phyloP scores from a whole-genome alignment of 148 eudicot genomes.

The Spergularia bocconei region DNA sequence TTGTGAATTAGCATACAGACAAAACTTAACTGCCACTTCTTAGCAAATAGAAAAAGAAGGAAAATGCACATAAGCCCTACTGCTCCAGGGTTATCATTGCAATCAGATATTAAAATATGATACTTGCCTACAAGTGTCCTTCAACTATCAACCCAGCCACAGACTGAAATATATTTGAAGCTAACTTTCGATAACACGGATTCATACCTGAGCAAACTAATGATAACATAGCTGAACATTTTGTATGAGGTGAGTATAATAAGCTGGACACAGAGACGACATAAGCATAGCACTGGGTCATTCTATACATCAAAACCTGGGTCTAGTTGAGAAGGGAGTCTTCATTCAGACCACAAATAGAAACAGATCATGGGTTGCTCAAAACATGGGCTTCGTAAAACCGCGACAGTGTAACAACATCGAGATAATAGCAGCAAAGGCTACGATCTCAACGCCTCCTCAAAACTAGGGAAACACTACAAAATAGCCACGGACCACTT shows the following conservation, averaged over 20 bases:
- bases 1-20: background rate
- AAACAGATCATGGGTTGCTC: background rate
- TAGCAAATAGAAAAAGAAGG: background rate
- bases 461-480: background rate
- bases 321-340: background rate
- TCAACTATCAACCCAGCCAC: background rate
- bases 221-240: background rate
- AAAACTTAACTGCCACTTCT: background rate
- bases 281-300: background rate
- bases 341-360: background rate
- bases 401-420: background rate
- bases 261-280: background rate
- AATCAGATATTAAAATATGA: slow-evolving; percentile 3
- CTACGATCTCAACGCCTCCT: background rate
- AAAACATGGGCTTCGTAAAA: background rate
- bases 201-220: background rate
- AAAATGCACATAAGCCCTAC: background rate
- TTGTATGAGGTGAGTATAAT: background rate
- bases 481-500: background rate
- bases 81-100: background rate
- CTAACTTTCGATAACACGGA: background rate
- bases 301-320: background rate
- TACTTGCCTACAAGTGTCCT: background rate
- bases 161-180: background rate
- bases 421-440: background rate